These are phyloP conservation scores for Nicotiana undulata DNA, from an alignment of 257 asterid genomes.

Conservation along the genomic window DNA sequence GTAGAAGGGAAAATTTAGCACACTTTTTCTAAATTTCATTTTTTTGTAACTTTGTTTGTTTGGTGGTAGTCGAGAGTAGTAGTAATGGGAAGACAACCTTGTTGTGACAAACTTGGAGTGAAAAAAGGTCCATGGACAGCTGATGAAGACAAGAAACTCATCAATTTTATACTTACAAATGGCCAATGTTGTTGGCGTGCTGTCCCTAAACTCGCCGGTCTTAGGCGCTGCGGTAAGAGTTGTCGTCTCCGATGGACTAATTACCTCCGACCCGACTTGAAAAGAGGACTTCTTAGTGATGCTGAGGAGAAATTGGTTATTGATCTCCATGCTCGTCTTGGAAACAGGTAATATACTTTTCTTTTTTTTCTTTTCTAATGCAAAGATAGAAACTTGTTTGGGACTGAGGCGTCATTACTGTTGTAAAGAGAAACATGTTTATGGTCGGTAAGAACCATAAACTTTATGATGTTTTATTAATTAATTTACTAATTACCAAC, in stretches of 20 bases:
- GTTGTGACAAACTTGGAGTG: slow-evolving; percentile 94
- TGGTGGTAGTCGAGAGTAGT: background rate
- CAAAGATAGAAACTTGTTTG: too few species aligned
- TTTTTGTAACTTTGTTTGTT: background rate
- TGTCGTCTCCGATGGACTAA: slow-evolving; percentile 97
- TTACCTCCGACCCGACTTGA: slow-evolving; percentile 94
- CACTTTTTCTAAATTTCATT: background rate
- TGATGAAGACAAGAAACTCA: slow-evolving; percentile 88
- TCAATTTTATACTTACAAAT: slow-evolving; percentile 66
- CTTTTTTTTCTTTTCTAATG: too few species aligned
- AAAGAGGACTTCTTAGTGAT: slow-evolving; percentile 82
- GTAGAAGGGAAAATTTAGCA: slow-evolving; percentile 31
- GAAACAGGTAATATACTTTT: slow-evolving; percentile 46
- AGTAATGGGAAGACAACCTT: slow-evolving; percentile 88
- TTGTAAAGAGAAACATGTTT: too few species aligned
- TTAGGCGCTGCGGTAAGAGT: slow-evolving; percentile 94
- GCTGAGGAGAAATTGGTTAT: slow-evolving; percentile 85
- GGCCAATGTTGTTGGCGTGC: slow-evolving; percentile 99
- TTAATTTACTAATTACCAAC: too few species aligned
- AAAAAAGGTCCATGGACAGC: slow-evolving; percentile 99
- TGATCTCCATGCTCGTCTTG: slow-evolving; percentile 89
- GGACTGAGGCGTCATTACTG: too few species aligned
- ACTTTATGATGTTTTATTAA: too few species aligned
- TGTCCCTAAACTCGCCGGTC: slow-evolving; percentile 96
- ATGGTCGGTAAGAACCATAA: too few species aligned